These are phyloP conservation scores for Cystofilobasidium bisporidii DNA, from an alignment of 768 basidiomycete genomes.

Conservation along the genomic window DNA sequence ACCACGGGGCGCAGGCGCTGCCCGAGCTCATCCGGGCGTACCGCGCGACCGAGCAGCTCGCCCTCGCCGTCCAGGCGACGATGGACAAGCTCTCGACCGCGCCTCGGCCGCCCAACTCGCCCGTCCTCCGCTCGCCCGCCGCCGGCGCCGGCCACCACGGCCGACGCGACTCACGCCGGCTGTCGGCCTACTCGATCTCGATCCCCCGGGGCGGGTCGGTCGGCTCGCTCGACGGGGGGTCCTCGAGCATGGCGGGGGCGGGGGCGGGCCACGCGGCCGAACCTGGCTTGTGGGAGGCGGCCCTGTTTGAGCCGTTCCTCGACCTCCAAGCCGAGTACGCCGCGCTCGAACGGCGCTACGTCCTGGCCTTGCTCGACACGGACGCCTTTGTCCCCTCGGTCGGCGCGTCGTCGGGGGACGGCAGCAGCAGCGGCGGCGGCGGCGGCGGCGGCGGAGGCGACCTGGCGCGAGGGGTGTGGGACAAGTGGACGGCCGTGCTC, in stretches of 20 bases:
- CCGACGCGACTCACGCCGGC: slow-evolving; percentile 25
- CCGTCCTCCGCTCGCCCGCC: slow-evolving; percentile 31
- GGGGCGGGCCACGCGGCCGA: slow-evolving; percentile 47
- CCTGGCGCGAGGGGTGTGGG: slow-evolving; percentile 56
- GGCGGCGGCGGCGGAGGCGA: slow-evolving; percentile 29
- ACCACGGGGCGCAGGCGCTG: slow-evolving; percentile 56
- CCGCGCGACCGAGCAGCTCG: slow-evolving; percentile 74
- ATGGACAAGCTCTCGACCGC: slow-evolving; percentile 58
- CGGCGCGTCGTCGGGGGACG: no score
- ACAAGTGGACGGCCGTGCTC: slow-evolving; percentile 66
- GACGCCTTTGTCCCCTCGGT: background rate
- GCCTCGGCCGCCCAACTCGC: slow-evolving; percentile 25
- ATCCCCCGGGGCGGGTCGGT: slow-evolving; percentile 34
- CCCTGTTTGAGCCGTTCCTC: slow-evolving; percentile 86
- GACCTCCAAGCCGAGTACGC: slow-evolving; percentile 82
- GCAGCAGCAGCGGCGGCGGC: background rate
- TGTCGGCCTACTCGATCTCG: slow-evolving; percentile 27
- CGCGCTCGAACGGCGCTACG: slow-evolving; percentile 59
- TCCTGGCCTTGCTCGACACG: slow-evolving; percentile 40
- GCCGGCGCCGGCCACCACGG: background rate
- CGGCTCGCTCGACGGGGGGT: slow-evolving; percentile 31
- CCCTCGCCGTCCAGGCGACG: slow-evolving; percentile 58
- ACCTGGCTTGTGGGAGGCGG: slow-evolving; percentile 62
- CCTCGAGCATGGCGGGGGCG: no score
- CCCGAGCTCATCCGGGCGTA: slow-evolving; percentile 61